phyloP scores from a whole-genome alignment of 2,329 filamentous ascomycete genomes.

The Aspergillus puulaauensis region DNA sequence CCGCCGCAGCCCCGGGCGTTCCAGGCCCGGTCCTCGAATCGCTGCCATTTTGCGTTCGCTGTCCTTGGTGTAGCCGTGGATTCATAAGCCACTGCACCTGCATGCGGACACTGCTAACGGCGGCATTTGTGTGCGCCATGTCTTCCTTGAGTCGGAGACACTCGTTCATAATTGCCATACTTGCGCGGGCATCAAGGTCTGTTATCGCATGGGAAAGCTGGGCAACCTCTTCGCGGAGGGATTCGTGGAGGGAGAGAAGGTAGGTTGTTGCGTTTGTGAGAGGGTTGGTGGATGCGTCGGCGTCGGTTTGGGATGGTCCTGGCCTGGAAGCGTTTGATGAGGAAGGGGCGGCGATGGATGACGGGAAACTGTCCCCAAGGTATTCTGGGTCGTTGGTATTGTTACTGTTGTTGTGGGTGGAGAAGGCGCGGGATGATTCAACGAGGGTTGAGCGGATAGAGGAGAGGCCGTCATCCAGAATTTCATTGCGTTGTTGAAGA shows the following conservation, averaged over 20 bases:
- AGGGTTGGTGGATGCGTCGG: constrained; percentile 22
- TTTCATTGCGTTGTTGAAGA: constrained; percentile 47
- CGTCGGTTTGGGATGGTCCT: constrained; percentile 5
- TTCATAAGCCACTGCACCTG: constrained; percentile 65
- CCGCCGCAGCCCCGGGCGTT: neutral
- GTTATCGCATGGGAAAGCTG: constrained; percentile 56
- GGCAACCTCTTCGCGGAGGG: constrained; percentile 58
- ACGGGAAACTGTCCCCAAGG: neutral
- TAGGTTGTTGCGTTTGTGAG: constrained; percentile 51
- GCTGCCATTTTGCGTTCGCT: constrained; percentile 21
- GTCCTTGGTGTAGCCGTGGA: constrained; percentile 50
- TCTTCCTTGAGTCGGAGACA: constrained; percentile 62
- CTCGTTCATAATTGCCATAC: constrained; percentile 64
- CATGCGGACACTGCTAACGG: constrained; percentile 58
- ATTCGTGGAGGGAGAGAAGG: constrained; percentile 61
- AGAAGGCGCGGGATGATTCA: constrained; percentile 28
- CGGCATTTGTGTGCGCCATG: constrained; percentile 60
- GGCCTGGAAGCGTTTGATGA: neutral
- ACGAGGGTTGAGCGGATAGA: constrained; percentile 40
- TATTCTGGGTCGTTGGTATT: neutral
- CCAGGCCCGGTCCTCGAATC: constrained; percentile 15
- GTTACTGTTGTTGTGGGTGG: constrained; percentile 7
- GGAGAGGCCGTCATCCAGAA: constrained; percentile 47
- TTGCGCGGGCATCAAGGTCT: constrained; percentile 60
- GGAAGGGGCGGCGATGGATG: neutral